Conservation (phyloP, 169 alveolate species). For the Eimeria zaria region DNA sequence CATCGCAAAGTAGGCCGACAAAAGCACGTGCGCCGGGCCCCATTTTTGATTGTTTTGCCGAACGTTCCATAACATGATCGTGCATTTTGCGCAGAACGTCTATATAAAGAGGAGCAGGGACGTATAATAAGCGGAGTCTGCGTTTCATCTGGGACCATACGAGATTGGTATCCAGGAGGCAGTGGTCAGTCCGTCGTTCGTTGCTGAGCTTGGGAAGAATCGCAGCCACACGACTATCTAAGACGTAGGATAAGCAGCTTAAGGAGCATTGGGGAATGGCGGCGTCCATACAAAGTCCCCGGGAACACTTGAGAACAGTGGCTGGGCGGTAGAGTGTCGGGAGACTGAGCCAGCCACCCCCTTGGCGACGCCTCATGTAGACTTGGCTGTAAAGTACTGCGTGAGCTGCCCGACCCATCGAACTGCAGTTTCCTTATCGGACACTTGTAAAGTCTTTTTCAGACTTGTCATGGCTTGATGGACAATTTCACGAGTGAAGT, state of each 20-base stretch:
- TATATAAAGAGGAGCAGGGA: neutral
- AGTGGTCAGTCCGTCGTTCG: neutral
- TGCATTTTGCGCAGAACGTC: neutral
- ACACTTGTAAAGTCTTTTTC: neutral
- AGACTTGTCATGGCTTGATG: neutral
- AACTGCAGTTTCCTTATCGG: neutral
- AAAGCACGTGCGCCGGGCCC: too few species aligned
- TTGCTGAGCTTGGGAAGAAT: neutral
- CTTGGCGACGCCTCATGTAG: too few species aligned
- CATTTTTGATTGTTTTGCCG: neutral
- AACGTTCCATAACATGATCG: neutral
- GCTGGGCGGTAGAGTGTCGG: neutral
- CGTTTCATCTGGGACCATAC: neutral
- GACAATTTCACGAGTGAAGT: neutral
- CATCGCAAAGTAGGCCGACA: too few species aligned
- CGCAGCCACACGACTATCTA: neutral
- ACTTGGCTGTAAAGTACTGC: neutral
- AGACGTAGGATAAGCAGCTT: neutral
- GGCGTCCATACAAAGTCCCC: too few species aligned
- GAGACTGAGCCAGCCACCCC: too few species aligned
- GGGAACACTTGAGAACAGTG: too few species aligned
- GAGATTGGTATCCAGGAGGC: neutral
- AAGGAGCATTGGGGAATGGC: too few species aligned
- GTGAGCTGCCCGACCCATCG: neutral
- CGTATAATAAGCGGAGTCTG: neutral